phyloP scores from a whole-genome alignment of 768 basidiomycete genomes.

The Dictyophora rubrovolvata region DNA sequence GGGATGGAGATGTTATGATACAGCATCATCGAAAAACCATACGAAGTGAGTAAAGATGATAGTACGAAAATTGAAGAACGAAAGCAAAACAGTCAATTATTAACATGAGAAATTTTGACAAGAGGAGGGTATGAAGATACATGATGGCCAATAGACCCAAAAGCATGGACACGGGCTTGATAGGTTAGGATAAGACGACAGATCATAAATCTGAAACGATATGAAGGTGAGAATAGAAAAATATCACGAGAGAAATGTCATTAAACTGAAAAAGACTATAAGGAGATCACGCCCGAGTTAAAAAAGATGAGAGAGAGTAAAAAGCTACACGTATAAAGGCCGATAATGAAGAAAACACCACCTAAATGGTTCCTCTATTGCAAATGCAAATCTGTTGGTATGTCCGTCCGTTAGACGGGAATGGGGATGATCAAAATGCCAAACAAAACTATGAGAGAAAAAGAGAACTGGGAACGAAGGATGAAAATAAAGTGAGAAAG shows the following conservation, averaged over 20 bases:
- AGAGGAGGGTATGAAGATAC: slow-evolving; percentile 9
- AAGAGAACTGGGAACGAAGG: neutral
- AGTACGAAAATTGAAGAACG: neutral
- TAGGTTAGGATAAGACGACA: neutral
- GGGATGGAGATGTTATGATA: no score
- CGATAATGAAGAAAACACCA: neutral
- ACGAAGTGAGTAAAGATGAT: neutral
- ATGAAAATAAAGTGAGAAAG: slow-evolving; percentile 18
- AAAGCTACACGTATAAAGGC: neutral
- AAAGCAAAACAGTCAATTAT: neutral
- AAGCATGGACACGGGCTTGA: neutral
- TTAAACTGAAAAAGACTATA: slow-evolving; percentile 7
- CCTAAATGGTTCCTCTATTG: slow-evolving; percentile 3
- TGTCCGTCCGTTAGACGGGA: slow-evolving; percentile 9
- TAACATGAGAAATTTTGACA: neutral
- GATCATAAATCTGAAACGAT: neutral
- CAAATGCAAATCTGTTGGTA: slow-evolving; percentile 2
- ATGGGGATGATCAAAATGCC: slow-evolving; percentile 8
- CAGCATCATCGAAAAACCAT: no score
- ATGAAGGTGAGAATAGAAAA: neutral
- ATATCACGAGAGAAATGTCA: neutral
- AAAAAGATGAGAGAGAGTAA: slow-evolving; percentile 2
- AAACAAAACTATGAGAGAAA: neutral
- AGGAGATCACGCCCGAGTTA: slow-evolving; percentile 7
- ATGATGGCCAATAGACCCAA: neutral